phyloP scores from a whole-genome alignment of 2,329 filamentous ascomycete species.

The Pseudodiploospora longispora region DNA sequence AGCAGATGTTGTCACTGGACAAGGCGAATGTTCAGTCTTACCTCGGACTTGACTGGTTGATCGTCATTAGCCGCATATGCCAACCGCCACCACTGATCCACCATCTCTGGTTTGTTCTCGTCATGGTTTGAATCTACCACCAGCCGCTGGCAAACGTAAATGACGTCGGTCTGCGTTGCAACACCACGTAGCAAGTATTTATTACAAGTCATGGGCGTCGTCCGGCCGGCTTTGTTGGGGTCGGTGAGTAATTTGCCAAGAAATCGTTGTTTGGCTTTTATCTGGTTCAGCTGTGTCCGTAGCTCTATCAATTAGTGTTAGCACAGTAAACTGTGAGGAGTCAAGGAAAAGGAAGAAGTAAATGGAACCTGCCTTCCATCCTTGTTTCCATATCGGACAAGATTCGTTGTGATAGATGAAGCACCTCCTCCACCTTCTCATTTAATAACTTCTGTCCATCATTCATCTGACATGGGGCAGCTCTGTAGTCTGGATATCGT shows the following conservation, averaged over 20 bases:
- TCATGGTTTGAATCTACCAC: constrained; percentile 34
- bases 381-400: constrained; percentile 26
- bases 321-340: constrained; percentile 1
- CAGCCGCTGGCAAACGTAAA: constrained; percentile 41
- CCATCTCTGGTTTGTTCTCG: constrained; percentile 11
- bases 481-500: constrained; percentile 30
- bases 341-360: not conserved
- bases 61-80: constrained; percentile 31
- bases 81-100: constrained; percentile 51
- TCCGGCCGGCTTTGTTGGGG: constrained; percentile 27
- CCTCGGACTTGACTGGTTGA: constrained; percentile 41
- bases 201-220: constrained; percentile 32
- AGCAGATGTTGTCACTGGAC: not conserved
- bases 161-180: constrained; percentile 35
- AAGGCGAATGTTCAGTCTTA: constrained; percentile 18
- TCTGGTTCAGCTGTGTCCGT: constrained; percentile 20
- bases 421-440: constrained; percentile 24
- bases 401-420: constrained; percentile 23
- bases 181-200: constrained; percentile 45
- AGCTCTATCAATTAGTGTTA: constrained; percentile 20
- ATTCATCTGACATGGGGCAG: constrained; percentile 28
- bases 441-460: constrained; percentile 23
- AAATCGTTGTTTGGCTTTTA: constrained; percentile 28
- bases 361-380: constrained; percentile 26
- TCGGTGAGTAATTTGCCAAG: constrained; percentile 31